Base-by-base conservation (phyloP, 148 eudicot species). In the Bassia scoparia region DNA sequence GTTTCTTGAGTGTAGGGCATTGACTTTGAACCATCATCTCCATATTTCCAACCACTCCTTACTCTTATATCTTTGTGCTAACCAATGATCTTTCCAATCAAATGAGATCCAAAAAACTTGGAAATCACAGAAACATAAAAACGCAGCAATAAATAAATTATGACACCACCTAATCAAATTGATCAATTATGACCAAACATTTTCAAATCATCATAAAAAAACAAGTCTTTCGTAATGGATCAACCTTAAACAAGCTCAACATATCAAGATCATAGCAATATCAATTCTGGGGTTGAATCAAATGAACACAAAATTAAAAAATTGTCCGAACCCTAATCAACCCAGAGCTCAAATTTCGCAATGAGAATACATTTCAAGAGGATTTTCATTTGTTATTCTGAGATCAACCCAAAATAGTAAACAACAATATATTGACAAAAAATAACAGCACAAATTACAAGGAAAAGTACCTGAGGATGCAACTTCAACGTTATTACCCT, bases 1-100 rank as follows among this genome's bases (percentile, higher is more conserved):
- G 96, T 66, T n/a, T 87, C 82, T 54, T 90, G 77, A 67, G 91
- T 21, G 24, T 93, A 83, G 71, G 96, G 90, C 82, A 81, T 80
- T 73, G 81, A 67, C 70, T 79, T 87, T 46, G 85, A 81, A 71
- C 78, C 79, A 50, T 86, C 89, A 52, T 76, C 86, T 46, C 79
- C 52, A 67, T 83, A 77, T 70, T 77, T 71, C 52, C 86, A 66
- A 77, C 73, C 54, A 54, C 53, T 61, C 66, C 67, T 43, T 64
- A 80, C 63, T 79, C 84, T 74, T 81, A 77, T 71, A 71, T 83
- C 90, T 67, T 86, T 68, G 76, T 67, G 87, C 87, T 71, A 90
- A 92, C 85, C 89, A 79, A 4, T 72, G 68, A 68, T 76, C 74
- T 61, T 23, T 37, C 34, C 38, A 50, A 43, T 38, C 71, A 55